Conservation (phyloP, 345 rosid species). For the Clausena lansium region DNA sequence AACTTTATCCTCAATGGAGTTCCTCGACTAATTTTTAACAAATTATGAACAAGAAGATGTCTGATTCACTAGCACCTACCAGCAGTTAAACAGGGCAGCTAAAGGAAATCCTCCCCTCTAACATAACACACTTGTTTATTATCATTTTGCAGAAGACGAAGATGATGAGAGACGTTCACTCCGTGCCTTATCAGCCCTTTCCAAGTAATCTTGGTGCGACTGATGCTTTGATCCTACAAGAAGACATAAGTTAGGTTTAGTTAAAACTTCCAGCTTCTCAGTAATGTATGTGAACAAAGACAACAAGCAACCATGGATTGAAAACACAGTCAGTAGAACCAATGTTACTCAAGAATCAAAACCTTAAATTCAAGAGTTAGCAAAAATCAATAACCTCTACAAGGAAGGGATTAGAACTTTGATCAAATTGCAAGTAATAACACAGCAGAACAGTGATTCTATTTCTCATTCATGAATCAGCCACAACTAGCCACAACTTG, state of each 20-base stretch:
- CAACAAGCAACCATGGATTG: background rate
- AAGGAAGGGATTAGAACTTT: background rate
- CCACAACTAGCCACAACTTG: background rate
- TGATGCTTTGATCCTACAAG: constrained; percentile 72
- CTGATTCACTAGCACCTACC: background rate
- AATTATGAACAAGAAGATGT: background rate
- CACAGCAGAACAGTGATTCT: too few species aligned
- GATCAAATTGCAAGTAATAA: background rate
- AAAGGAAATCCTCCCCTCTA: constrained; percentile 16
- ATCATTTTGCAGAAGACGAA: constrained; percentile 42
- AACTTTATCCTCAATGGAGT: background rate
- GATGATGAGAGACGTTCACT: constrained; percentile 68
- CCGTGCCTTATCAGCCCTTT: constrained; percentile 86
- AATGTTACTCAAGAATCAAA: background rate
- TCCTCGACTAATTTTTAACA: background rate
- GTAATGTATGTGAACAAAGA: background rate
- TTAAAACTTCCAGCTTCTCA: background rate
- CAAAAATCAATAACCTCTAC: background rate
- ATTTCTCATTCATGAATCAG: background rate
- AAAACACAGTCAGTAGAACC: background rate
- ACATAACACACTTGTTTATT: constrained; percentile 8
- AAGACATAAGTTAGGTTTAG: constrained; percentile 6
- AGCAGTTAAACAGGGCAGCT: constrained; percentile 2
- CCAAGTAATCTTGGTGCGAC: constrained; percentile 97
- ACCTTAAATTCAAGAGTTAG: background rate